phyloP scores from a whole-genome alignment of 352 stramenopile genomes.

The Phytophthora constricta region DNA sequence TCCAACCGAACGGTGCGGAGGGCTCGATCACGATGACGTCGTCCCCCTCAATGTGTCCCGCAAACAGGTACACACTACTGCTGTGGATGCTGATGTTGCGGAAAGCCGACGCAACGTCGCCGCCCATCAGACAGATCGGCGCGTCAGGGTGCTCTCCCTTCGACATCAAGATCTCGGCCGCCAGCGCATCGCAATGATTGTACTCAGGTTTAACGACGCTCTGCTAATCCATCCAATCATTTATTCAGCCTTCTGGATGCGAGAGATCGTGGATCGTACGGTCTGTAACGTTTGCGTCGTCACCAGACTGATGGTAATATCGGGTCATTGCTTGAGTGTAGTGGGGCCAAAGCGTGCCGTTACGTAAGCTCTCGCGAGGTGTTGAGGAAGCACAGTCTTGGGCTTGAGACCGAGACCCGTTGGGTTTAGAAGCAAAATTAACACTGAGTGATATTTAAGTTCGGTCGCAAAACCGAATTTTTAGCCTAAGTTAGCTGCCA shows the following conservation, averaged over 20 bases:
- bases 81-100: constrained; percentile 14
- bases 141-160: neutral
- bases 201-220: constrained; percentile 6
- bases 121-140: neutral
- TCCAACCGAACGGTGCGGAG: constrained; percentile 8
- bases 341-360: too few relatives aligned
- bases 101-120: constrained; percentile 4
- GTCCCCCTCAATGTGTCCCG: constrained; percentile 5
- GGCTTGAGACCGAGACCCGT: too few relatives aligned
- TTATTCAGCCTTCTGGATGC: constrained; percentile 4
- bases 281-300: neutral
- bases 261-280: constrained; percentile 12
- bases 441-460: too few relatives aligned
- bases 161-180: constrained; percentile 1
- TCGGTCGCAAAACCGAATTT: too few relatives aligned
- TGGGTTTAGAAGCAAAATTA: too few relatives aligned
- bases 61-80: constrained; percentile 10
- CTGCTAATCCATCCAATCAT: constrained; percentile 6
- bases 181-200: constrained; percentile 4
- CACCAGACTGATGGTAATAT: constrained; percentile 15
- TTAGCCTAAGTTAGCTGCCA: too few relatives aligned
- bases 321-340: constrained; percentile 17
- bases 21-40: constrained; percentile 17
- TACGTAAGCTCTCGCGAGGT: too few relatives aligned
- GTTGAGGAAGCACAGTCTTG: too few relatives aligned